These are phyloP conservation scores for Mangifera indica DNA, from an alignment of 345 rosid species.

Conservation along the genomic window DNA sequence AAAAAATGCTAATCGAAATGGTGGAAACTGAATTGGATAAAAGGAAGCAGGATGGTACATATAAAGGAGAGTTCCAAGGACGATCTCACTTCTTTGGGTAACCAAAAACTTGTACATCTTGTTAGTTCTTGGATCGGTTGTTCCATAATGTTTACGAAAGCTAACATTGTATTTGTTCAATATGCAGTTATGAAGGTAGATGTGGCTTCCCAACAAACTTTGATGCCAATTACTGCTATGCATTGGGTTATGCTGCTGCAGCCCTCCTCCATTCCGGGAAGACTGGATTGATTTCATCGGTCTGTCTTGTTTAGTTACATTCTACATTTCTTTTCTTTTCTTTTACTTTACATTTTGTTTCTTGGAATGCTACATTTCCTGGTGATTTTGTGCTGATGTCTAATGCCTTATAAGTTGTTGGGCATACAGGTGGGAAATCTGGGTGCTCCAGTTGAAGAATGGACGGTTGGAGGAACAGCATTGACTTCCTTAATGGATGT, in stretches of 20 bases:
- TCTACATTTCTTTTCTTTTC: background rate
- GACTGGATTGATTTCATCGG: conserved; percentile 54
- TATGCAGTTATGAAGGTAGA: conserved; percentile 43
- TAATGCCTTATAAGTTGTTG: too few species aligned
- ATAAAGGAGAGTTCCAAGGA: conserved; percentile 31
- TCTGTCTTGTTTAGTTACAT: conserved; percentile 14
- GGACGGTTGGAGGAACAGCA: conserved; percentile 44
- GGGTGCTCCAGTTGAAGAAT: conserved; percentile 37
- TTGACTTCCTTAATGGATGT: conserved; percentile 55
- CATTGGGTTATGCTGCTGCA: conserved; percentile 45
- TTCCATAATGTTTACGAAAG: background rate
- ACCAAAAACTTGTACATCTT: background rate
- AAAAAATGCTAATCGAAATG: conserved; percentile 49
- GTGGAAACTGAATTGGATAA: conserved; percentile 43
- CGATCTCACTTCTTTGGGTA: conserved; percentile 51
- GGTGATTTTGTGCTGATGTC: background rate
- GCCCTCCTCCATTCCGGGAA: conserved; percentile 46
- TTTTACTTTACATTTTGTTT: background rate
- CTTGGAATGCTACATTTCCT: background rate
- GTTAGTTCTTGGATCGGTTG: background rate
- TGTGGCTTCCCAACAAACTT: conserved; percentile 47
- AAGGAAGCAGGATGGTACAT: conserved; percentile 36
- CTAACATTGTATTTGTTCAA: background rate
- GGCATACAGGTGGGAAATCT: conserved; percentile 39
- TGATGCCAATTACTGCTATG: conserved; percentile 45